Conservation (phyloP, 495 filamentous ascomycete genomes). For the Tricharina praecox region DNA sequence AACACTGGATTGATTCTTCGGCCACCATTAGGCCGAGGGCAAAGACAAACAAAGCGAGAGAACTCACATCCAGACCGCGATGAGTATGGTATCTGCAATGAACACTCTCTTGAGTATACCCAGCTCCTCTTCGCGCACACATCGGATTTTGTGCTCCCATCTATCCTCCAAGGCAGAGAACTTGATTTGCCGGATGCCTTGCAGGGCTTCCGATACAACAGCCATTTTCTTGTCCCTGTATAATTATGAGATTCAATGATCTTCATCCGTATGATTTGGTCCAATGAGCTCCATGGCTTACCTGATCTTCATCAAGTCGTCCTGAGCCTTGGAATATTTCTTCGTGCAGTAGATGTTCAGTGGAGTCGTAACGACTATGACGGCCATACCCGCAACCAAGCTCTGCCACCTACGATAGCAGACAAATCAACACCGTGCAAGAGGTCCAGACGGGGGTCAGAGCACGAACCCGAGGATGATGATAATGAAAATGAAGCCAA, state of each 20-base stretch:
- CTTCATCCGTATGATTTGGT: too few relatives aligned
- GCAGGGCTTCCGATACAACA: slow-evolving; percentile 61
- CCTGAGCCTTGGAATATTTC: slow-evolving; percentile 47
- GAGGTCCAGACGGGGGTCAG: too few relatives aligned
- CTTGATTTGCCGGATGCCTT: slow-evolving; percentile 73
- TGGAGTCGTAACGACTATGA: slow-evolving; percentile 46
- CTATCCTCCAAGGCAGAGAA: slow-evolving; percentile 66
- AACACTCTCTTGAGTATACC: slow-evolving; percentile 48
- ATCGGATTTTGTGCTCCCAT: slow-evolving; percentile 61
- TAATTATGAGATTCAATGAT: neutral
- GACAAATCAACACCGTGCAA: too few relatives aligned
- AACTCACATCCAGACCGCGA: slow-evolving; percentile 4
- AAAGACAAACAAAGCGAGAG: too few relatives aligned
- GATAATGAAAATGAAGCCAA: slow-evolving; percentile 48
- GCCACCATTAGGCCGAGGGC: neutral
- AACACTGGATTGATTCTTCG: slow-evolving; percentile 41
- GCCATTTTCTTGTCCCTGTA: slow-evolving; percentile 51
- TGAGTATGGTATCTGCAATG: slow-evolving; percentile 34
- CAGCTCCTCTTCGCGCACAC: slow-evolving; percentile 50
- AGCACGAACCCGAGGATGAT: slow-evolving; percentile 42
- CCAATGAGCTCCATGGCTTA: neutral
- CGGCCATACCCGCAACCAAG: slow-evolving; percentile 48
- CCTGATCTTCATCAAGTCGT: slow-evolving; percentile 58
- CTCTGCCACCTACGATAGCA: slow-evolving; percentile 39
- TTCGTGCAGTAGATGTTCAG: slow-evolving; percentile 54